These are phyloP conservation scores for Eimeria tenella DNA, from an alignment of 169 alveolate genomes.

Conservation along the genomic window DNA sequence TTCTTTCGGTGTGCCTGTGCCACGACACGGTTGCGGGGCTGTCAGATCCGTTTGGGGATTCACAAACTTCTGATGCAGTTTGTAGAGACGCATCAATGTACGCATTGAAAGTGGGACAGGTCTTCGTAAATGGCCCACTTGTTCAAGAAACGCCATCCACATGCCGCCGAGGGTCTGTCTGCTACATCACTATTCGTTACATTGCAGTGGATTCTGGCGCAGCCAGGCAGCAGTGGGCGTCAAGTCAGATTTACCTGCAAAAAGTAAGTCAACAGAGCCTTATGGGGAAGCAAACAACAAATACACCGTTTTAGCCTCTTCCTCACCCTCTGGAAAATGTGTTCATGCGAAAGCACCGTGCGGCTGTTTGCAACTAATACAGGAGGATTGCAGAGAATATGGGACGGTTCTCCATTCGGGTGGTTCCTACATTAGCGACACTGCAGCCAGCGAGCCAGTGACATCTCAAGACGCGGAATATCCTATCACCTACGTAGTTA, in stretches of 20 bases:
- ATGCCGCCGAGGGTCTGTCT: constrained; percentile 47
- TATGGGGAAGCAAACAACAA: background rate
- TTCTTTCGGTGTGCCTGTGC: constrained; percentile 51
- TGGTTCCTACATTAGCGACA: constrained; percentile 52
- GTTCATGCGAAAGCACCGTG: background rate
- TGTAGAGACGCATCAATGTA: constrained; percentile 16
- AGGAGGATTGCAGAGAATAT: constrained; percentile 50
- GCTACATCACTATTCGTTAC: background rate
- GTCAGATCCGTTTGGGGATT: constrained; percentile 7
- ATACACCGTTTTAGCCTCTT: no score
- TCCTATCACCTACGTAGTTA: constrained; percentile 33
- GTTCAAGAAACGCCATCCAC: background rate
- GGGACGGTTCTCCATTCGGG: constrained; percentile 34
- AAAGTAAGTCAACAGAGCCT: constrained; percentile 1
- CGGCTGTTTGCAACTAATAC: background rate
- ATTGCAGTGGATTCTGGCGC: constrained; percentile 49
- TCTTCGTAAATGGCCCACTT: constrained; percentile 56
- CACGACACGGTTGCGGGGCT: constrained; percentile 57
- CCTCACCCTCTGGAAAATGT: no score
- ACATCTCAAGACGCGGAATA: constrained; percentile 6
- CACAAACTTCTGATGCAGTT: background rate
- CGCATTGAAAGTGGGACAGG: constrained; percentile 58
- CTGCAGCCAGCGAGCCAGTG: background rate
- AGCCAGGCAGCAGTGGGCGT: constrained; percentile 44
- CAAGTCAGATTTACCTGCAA: constrained; percentile 39